phyloP scores from a whole-genome alignment of 2,329 filamentous ascomycete species.

The Blastomyces emzantsi region DNA sequence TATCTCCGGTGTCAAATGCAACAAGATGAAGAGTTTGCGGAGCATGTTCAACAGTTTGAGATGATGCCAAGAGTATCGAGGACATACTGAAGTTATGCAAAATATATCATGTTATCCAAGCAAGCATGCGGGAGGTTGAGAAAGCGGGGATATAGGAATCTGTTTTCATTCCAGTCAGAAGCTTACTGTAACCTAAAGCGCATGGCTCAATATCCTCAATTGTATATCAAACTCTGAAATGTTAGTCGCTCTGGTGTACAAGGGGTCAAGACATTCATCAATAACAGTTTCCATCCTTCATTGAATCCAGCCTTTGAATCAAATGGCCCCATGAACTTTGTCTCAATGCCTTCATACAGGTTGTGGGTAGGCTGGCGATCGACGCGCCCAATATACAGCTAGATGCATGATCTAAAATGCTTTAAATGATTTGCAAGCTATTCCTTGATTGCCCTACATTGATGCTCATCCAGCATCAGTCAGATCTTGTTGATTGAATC shows the following conservation, averaged over 20 bases:
- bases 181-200: neutral
- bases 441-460: slow-evolving; percentile 13
- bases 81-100: too few species aligned
- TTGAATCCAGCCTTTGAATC: slow-evolving; percentile 17
- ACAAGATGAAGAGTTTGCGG: neutral
- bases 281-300: too few species aligned
- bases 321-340: slow-evolving; percentile 15
- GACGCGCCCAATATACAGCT: slow-evolving; percentile 18
- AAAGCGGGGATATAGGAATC: neutral
- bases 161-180: neutral
- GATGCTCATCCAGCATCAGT: slow-evolving; percentile 9
- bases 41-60: neutral
- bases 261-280: too few species aligned
- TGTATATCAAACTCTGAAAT: too few species aligned
- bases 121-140: too few species aligned
- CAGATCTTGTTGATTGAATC: slow-evolving; percentile 11
- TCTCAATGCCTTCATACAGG: slow-evolving; percentile 11
- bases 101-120: too few species aligned
- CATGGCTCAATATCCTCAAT: too few species aligned
- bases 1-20: neutral
- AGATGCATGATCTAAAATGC: slow-evolving; percentile 15
- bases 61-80: too few species aligned
- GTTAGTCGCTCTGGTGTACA: too few species aligned
- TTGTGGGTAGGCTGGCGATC: slow-evolving; percentile 12
- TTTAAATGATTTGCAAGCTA: slow-evolving; percentile 13